These are phyloP conservation scores for Silene coronaria DNA, from an alignment of 179 eudicot genomes.

Conservation along the genomic window DNA sequence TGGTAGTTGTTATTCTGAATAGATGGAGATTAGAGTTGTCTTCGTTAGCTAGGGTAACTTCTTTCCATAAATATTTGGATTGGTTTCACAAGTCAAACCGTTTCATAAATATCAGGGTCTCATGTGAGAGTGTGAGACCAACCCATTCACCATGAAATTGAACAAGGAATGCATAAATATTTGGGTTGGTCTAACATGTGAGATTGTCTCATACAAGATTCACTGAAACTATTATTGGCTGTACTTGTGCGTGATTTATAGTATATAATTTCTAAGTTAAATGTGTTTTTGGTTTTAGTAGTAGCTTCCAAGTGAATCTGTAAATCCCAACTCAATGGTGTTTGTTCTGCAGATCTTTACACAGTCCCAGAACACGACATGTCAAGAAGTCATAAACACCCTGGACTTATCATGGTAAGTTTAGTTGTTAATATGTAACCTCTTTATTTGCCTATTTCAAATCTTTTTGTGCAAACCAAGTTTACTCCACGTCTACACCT, in stretches of 20 bases:
- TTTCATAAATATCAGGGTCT: too few species aligned
- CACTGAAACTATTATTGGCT: too few species aligned
- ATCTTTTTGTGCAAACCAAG: neutral
- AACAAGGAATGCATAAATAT: too few species aligned
- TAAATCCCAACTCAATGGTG: neutral
- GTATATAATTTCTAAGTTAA: slow-evolving; percentile 1
- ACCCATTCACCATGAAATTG: too few species aligned
- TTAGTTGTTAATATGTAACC: neutral
- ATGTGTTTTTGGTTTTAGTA: slow-evolving; percentile 9
- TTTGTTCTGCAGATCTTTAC: slow-evolving; percentile 26
- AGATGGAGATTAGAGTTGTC: neutral
- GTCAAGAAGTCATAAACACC: slow-evolving; percentile 22
- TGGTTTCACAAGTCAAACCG: too few species aligned
- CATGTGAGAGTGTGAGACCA: too few species aligned
- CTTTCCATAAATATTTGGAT: too few species aligned
- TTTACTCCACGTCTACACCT: too few species aligned
- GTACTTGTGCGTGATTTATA: neutral
- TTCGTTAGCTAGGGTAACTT: neutral
- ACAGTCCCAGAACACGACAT: slow-evolving; percentile 29
- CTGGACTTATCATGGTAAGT: slow-evolving; percentile 34
- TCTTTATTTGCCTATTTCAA: neutral
- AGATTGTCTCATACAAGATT: too few species aligned
- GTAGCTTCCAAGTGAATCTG: neutral
- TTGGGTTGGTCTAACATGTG: too few species aligned
- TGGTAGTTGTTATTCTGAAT: slow-evolving; percentile 8